These are phyloP conservation scores for Malassezia psittaci DNA, from an alignment of 1,284 basidiomycete species.

Conservation along the genomic window DNA sequence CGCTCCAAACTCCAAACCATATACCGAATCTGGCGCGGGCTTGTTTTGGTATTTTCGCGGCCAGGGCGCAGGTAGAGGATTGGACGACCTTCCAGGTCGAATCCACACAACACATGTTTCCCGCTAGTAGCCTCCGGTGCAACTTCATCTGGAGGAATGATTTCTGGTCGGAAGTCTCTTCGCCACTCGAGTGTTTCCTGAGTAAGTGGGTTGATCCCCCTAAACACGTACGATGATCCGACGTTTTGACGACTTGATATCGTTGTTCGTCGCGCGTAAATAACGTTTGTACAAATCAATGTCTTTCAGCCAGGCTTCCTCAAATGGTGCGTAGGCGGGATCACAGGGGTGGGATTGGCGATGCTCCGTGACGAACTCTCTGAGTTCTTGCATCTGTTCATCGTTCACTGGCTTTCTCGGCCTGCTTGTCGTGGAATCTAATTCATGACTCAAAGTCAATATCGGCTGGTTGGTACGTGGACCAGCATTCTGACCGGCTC, in stretches of 20 bases:
- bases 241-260: slow-evolving; percentile 36
- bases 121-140: slow-evolving; percentile 35
- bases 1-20: slow-evolving; percentile 43
- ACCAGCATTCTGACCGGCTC: background rate
- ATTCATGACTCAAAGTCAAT: background rate
- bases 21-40: slow-evolving; percentile 35
- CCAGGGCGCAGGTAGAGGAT: slow-evolving; percentile 41
- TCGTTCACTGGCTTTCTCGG: background rate
- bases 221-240: slow-evolving; percentile 21
- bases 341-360: slow-evolving; percentile 7
- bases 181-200: slow-evolving; percentile 40
- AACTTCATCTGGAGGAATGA: slow-evolving; percentile 39
- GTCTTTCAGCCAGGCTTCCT: slow-evolving; percentile 29
- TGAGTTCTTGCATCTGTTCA: slow-evolving; percentile 4
- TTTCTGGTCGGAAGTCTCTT: slow-evolving; percentile 35
- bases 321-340: slow-evolving; percentile 25
- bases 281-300: slow-evolving; percentile 29
- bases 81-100: slow-evolving; percentile 35
- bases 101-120: slow-evolving; percentile 41
- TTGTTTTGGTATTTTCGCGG: slow-evolving; percentile 38
- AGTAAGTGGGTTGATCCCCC: background rate
- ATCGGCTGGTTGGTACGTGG: slow-evolving; percentile 3
- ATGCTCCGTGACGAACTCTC: background rate
- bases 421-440: background rate
- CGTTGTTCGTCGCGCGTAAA: slow-evolving; percentile 35